A percentile compares a stretch with the other conserved stretches of the same genome.
Evolutionary conservation across 192 early-diverging fungal species (phyloP).

Genomic region (Coemansia sp.): DNA sequence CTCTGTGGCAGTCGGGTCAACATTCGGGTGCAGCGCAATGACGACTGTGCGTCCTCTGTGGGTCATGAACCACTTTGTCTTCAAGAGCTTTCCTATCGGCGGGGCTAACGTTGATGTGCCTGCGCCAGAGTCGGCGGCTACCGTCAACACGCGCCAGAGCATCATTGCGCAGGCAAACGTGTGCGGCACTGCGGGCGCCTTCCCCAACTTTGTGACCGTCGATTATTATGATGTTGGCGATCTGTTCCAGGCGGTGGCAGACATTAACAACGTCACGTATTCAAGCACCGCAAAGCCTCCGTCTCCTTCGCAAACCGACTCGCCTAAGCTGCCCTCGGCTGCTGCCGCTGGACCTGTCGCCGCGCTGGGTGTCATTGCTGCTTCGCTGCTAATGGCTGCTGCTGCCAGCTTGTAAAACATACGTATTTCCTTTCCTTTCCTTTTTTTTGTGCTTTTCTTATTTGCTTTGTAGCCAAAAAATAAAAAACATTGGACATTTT

Average conservation of each 20-base stretch:
- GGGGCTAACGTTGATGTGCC: constrained; percentile 56
- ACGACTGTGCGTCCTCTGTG: constrained; percentile 56
- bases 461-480: too few relatives aligned
- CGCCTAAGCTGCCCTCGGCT: not conserved
- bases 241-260: constrained; percentile 54
- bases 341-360: not conserved
- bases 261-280: constrained; percentile 56
- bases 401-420: not conserved
- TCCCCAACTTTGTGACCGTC: constrained; percentile 73
- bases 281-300: not conserved
- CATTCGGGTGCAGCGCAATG: constrained; percentile 58
- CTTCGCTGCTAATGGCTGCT: constrained; percentile 4
- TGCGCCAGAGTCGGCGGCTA: constrained; percentile 51
- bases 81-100: constrained; percentile 41
- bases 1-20: constrained; percentile 47
- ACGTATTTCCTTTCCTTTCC: not conserved
- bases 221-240: constrained; percentile 75
- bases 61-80: constrained; percentile 79
- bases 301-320: not conserved
- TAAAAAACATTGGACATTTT: too few relatives aligned
- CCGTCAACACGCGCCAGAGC: constrained; percentile 59
- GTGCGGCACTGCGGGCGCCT: constrained; percentile 48
- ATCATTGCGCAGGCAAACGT: constrained; percentile 61
- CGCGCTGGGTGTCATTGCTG: not conserved
- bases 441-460: not conserved